Evolutionary conservation across 371 early-diverging fungal species (phyloP), one percentile per base, ranked within the genome.

Genomic region (Mortierella sp.): DNA sequence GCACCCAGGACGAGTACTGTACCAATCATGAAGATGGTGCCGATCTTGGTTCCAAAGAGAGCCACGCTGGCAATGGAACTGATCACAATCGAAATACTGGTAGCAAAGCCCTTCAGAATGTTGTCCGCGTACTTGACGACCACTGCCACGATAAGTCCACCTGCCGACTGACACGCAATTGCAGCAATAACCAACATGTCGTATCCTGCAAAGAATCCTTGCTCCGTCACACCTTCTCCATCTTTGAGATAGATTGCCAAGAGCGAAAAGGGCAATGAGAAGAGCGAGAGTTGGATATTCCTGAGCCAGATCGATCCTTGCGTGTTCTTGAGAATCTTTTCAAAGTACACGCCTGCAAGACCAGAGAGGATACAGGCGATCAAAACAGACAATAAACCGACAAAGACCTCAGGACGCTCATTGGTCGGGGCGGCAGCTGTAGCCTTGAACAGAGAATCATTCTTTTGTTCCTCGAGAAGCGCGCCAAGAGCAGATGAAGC

Each of bases 81-180:
- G 44, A 98, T 81, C 43, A 98, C 92, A 60, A 98, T 97, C 47
- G 96, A 94, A 60, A 97, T 89, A 56, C 95, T 94, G 12, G 98
- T 97, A 8, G 98, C 97, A 80, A 94, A 94, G 9, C 97, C 96
- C 79, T 98, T 98, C 53, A 98, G 86, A 60, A 98, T 97, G 70
- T 96, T 97, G 77, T 97, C 97, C 0, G 98, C 97, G 71, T 96
- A 94, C 81, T 95, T 95, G 53, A 98, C 96, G 0, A 98, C 97
- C 10, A 98, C 67, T 0, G 96, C 96, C 2, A 97, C 98, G 59
- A 98, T 88, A 19, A 98, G 79, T 0, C 98, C 98, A 41, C 98
- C 98, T 5, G 90, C 69, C 0, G 98, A 95, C 80, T 97, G 97
- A 64, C 89, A 90, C 6, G 82, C 67, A 59, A 98, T 96, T 8